Evolutionary conservation across 257 asterid genomes (phyloP), one percentile per base, ranked within the genome.

Genomic region (Solanum tacnaense): DNA sequence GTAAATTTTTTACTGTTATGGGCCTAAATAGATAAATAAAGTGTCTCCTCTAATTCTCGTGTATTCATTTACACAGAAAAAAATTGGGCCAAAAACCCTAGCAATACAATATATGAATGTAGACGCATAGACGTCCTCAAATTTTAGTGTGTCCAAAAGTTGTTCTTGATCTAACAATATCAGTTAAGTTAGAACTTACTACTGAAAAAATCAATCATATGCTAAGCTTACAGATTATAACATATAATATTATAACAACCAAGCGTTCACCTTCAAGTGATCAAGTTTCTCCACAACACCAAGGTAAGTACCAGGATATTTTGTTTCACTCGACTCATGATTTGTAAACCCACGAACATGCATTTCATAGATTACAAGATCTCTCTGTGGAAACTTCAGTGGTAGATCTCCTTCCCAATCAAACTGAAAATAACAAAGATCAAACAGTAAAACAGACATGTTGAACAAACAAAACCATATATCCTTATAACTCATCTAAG

Each of bases 381-480:
- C 92, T 83, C 92, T 92, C 86, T 96, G 99, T 15, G 98, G 95
- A 82, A 93, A 84, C 89, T 94, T 94, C 86, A 96, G 91, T 11
- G 99, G 98, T 86, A 94, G 90, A 91, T 97, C 99, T 87, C 99
- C 99, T 91, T 97, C 99, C 99, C 99, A 97, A 85, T 97, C 98
- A 93, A 97, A 97, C 99, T 97, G 91, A 86, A 85, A 90, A 29
- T 29, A 81, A 18, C 68, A 81, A 81, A 81, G 70, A 81, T 81
- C 85, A 49, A 49, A 46, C 85, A 87, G 83, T 84, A 76, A 88
- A 74, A 88, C 18, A 84, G 84, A 49, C 49, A 46, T 83, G 85
- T 44, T 79, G 75, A 88, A 18, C 68, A 85, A 76, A 39, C 20
- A 81, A 49, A 49, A 27, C 70, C 85, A 49, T 81, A 27, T 81